Percentiles rank a stretch among this genome's conserved stretches.
phyloP scores from a whole-genome alignment of 306 rosid species.

The Rosa multiflora region DNA sequence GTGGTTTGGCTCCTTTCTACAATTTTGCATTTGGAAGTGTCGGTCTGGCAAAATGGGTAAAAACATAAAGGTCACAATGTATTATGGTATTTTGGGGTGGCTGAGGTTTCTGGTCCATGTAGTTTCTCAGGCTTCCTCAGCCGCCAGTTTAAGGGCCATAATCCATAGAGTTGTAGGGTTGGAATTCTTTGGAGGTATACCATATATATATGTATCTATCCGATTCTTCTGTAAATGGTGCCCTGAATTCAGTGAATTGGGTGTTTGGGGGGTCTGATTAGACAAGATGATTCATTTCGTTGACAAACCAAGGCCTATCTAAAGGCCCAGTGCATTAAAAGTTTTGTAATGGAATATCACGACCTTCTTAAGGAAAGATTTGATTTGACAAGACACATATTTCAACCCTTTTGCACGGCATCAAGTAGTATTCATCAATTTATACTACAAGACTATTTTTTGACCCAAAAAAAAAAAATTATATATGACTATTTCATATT shows the following conservation, averaged over 20 bases:
- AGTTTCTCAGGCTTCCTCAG: background rate
- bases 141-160: background rate
- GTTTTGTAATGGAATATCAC: conserved; percentile 11
- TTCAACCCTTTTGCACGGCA: too few relatives aligned
- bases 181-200: conserved; percentile 25
- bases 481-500: too few relatives aligned
- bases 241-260: background rate
- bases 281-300: conserved; percentile 18
- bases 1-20: background rate
- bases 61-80: conserved; percentile 19
- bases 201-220: background rate
- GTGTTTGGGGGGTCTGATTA: conserved; percentile 26
- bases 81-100: conserved; percentile 9
- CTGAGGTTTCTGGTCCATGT: conserved; percentile 14
- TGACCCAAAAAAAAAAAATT: too few relatives aligned
- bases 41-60: conserved; percentile 46
- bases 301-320: background rate
- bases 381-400: conserved; percentile 23
- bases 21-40: conserved; percentile 32
- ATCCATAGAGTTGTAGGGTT: conserved; percentile 25
- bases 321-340: conserved; percentile 31
- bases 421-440: too few relatives aligned
- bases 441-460: too few relatives aligned
- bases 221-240: background rate
- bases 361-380: background rate